phyloP scores from a whole-genome alignment of 2,329 filamentous ascomycete species.

The Fonsecaea erecta region DNA sequence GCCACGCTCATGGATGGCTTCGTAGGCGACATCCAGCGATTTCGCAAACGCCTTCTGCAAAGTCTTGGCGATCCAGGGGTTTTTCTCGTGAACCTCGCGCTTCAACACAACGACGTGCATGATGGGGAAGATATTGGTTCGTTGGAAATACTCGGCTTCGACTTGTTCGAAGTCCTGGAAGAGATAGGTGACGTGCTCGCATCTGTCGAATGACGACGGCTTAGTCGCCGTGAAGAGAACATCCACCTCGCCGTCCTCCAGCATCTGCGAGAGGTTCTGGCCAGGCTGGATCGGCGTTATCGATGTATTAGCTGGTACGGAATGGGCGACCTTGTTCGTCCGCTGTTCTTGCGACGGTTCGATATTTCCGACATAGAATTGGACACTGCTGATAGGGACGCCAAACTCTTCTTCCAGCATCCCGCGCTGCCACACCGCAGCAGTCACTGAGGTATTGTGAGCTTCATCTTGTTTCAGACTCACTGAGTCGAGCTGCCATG shows the following conservation, averaged over 20 bases:
- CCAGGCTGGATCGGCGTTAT: conserved; percentile 12
- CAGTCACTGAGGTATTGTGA: conserved; percentile 26
- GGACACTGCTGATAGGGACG: conserved; percentile 28
- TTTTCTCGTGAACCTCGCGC: conserved; percentile 32
- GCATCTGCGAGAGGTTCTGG: conserved; percentile 33
- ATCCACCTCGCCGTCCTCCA: conserved; percentile 33
- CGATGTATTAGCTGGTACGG: conserved; percentile 36
- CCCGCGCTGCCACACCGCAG: conserved; percentile 35
- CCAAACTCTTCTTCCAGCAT: conserved; percentile 33
- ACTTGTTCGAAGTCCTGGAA: conserved; percentile 35
- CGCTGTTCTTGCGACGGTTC: conserved; percentile 17
- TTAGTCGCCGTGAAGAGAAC: conserved; percentile 36
- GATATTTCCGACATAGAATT: conserved; percentile 22
- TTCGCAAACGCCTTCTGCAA: conserved; percentile 33
- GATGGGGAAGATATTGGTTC: conserved; percentile 34
- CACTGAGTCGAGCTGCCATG: background rate
- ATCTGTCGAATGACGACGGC: conserved; percentile 30
- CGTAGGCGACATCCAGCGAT: conserved; percentile 32
- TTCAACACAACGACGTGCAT: conserved; percentile 36
- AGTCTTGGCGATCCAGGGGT: conserved; percentile 35
- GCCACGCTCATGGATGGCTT: conserved; percentile 26
- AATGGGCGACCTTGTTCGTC: conserved; percentile 38
- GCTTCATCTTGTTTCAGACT: too few relatives aligned
- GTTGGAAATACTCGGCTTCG: conserved; percentile 32
- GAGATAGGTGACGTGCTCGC: conserved; percentile 18